phyloP scores from a whole-genome alignment of 1,139 yeast genomes.

The Suhomyces ambrosiae region DNA sequence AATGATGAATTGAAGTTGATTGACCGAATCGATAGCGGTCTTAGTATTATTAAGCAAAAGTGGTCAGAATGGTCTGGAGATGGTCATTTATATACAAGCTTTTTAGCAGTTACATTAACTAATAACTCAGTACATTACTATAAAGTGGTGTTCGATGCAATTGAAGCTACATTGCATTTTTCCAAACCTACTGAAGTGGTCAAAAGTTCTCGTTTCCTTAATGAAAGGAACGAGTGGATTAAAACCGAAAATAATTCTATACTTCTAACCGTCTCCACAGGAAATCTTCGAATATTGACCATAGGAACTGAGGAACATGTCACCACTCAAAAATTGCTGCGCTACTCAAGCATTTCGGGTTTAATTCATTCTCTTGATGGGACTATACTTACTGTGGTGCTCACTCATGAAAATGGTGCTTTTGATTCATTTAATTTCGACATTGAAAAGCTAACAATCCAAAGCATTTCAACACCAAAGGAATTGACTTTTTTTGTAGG shows the following conservation, averaged over 20 bases:
- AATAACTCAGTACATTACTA: constrained; percentile 24
- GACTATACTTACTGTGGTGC: constrained; percentile 8
- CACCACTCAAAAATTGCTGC: neutral
- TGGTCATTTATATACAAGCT: constrained; percentile 9
- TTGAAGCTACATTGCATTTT: constrained; percentile 1
- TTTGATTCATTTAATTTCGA: constrained; percentile 22
- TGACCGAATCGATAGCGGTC: constrained; percentile 9
- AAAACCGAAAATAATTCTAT: neutral
- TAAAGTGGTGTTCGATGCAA: constrained; percentile 11
- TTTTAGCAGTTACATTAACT: constrained; percentile 17
- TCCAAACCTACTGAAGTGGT: constrained; percentile 4
- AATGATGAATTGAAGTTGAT: constrained; percentile 15
- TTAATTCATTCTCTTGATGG: neutral
- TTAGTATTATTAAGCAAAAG: constrained; percentile 21
- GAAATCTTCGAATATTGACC: constrained; percentile 9
- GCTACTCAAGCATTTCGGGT: constrained; percentile 1
- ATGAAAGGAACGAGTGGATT: constrained; percentile 11
- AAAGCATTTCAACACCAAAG: constrained; percentile 8
- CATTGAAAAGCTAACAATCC: neutral
- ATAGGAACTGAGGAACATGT: constrained; percentile 1
- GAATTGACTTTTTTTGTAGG: constrained; percentile 22
- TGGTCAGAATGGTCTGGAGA: constrained; percentile 27
- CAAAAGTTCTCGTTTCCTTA: constrained; percentile 9
- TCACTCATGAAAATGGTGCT: constrained; percentile 34
- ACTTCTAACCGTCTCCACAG: constrained; percentile 14